Base-by-base conservation (phyloP, 805 yeast species). In the Candida rishiriensis region DNA sequence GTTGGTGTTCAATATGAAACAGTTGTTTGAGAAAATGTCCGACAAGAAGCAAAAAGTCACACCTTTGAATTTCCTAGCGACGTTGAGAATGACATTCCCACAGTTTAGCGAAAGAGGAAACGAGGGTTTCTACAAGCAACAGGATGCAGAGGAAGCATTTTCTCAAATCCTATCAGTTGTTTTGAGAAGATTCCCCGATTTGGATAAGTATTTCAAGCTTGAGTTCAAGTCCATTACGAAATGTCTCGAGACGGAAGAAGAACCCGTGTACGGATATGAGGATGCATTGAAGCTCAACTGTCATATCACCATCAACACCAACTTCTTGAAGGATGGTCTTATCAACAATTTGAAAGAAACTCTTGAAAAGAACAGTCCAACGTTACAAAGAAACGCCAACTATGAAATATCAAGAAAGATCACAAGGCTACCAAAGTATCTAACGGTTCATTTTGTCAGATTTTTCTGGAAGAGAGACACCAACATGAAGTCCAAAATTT, bases 131-230 rank as follows among this genome's bases (percentile, higher is more conserved):
- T 85, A 76, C 60, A 89, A 88, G 65, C 99, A 93, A 68, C 99
- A 93, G 68, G 99, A 93, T 70, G 99, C 99, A 0, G 99, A 93
- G 68, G 99, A 93, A 63, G 85, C 91, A 14, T 89, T 81, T 67
- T 83, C 97, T 8, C 91, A 85, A 62, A 74, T 93, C 40, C 66
- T 90, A 50, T 67, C 70, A 31, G 66, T 73, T 29, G 63, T 88
- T 47, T 63, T 74, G 32, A 57, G 64, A 17, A 74, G 71, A 11
- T 72, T 75, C 45, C 75, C 77, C 21, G 73, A 78, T 16, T 63
- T 80, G 33, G 78, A 79, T 41, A 75, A 75, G 46, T 72, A 73
- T 49, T 85, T 90, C 61, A 79, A 77, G 38, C 71, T 95, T 38
- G 71, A 73, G 34, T 85, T 86, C 58, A 81, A 76, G 54, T 75